Conservation (phyloP, 2,329 filamentous ascomycete genomes). For the Pseudogymnoascus sp. region DNA sequence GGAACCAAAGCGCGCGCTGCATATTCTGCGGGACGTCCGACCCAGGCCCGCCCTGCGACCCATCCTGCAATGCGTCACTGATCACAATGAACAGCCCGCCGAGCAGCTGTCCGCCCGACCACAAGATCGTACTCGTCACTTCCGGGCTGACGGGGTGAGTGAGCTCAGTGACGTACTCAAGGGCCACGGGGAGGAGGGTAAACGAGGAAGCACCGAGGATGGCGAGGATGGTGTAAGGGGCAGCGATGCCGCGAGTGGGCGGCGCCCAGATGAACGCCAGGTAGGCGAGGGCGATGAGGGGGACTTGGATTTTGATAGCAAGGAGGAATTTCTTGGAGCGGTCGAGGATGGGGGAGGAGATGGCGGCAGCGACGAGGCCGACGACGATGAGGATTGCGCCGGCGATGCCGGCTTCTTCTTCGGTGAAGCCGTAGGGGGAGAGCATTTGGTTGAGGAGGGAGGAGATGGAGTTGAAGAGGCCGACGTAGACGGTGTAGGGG, state of each 20-base stretch:
- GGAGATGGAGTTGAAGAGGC: slow-evolving; percentile 88
- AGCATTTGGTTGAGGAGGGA: slow-evolving; percentile 82
- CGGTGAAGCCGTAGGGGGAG: slow-evolving; percentile 72
- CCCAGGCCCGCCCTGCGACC: slow-evolving; percentile 22
- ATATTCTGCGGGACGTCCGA: slow-evolving; percentile 56
- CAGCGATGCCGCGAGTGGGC: slow-evolving; percentile 43
- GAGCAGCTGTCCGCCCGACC: slow-evolving; percentile 77
- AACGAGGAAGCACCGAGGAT: slow-evolving; percentile 75
- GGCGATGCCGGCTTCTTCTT: slow-evolving; percentile 80
- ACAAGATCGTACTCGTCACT: slow-evolving; percentile 73
- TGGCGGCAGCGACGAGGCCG: slow-evolving; percentile 68
- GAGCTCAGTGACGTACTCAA: slow-evolving; percentile 83
- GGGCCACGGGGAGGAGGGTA: slow-evolving; percentile 68
- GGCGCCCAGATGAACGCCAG: slow-evolving; percentile 78
- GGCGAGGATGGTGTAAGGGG: slow-evolving; percentile 67
- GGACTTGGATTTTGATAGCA: slow-evolving; percentile 65
- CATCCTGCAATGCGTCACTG: slow-evolving; percentile 62
- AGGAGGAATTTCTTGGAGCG: slow-evolving; percentile 70
- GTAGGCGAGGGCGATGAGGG: slow-evolving; percentile 65
- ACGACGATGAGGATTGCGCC: slow-evolving; percentile 85
- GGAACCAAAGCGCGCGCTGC: slow-evolving; percentile 67
- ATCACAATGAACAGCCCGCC: slow-evolving; percentile 80
- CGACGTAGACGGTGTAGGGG: slow-evolving; percentile 79
- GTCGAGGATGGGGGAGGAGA: slow-evolving; percentile 76
- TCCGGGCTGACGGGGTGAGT: slow-evolving; percentile 83